These are phyloP conservation scores for Xerocomus potaroensis DNA, from an alignment of 768 basidiomycete species.

Conservation along the genomic window DNA sequence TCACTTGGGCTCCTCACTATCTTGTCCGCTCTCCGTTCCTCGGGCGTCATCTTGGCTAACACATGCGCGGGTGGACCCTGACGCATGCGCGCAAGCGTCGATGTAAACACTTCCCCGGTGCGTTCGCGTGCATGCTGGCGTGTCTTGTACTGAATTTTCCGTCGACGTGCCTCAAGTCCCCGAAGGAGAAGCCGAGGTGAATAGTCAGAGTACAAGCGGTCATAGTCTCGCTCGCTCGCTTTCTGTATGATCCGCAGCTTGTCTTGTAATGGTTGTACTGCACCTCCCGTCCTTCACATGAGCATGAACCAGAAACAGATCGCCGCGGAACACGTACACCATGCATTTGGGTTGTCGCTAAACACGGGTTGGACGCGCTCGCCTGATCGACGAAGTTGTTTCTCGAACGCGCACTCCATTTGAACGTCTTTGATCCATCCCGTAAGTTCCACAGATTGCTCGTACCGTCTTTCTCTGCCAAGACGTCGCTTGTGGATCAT, in stretches of 20 bases:
- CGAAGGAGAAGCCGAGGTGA: conserved; percentile 45
- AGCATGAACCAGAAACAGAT: not conserved
- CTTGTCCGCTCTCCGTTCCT: conserved; percentile 45
- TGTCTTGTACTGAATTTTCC: conserved; percentile 63
- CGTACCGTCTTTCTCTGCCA: conserved; percentile 44
- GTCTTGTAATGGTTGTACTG: conserved; percentile 38
- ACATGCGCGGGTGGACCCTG: conserved; percentile 64
- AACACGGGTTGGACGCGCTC: conserved; percentile 26
- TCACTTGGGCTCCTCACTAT: conserved; percentile 51
- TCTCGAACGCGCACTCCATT: conserved; percentile 39
- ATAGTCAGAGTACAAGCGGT: conserved; percentile 41
- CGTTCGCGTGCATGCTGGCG: conserved; percentile 56
- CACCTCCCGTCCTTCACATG: not conserved
- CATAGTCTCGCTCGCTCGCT: conserved; percentile 37
- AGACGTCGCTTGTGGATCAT: conserved; percentile 57
- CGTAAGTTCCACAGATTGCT: conserved; percentile 28
- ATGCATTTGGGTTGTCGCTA: conserved; percentile 15
- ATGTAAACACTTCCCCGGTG: conserved; percentile 53
- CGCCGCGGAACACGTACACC: conserved; percentile 15
- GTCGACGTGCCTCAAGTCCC: conserved; percentile 53
- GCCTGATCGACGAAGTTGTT: conserved; percentile 14
- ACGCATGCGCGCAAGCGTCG: conserved; percentile 44
- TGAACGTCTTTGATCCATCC: conserved; percentile 34
- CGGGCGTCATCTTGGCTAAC: conserved; percentile 46
- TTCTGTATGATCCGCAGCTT: conserved; percentile 29